These are phyloP conservation scores for Globisporangium alternatum DNA, from an alignment of 352 stramenopile species.

Conservation along the genomic window DNA sequence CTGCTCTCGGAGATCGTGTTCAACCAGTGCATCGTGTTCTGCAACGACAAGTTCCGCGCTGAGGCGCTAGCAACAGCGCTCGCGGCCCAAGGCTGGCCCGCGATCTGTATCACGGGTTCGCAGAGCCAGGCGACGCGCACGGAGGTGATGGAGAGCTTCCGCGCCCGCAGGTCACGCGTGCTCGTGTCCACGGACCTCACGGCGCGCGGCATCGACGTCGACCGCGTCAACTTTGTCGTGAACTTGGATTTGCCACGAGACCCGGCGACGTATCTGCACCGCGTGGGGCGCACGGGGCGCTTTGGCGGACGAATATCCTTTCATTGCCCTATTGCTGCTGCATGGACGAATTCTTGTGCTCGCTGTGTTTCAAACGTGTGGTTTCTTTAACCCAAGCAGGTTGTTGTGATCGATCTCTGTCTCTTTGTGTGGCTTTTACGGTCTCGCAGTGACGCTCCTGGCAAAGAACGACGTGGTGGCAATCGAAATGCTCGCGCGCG, in stretches of 20 bases:
- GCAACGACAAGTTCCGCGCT: conserved; percentile 79
- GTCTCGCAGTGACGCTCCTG: conserved; percentile 69
- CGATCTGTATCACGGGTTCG: conserved; percentile 63
- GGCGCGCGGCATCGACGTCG: conserved; percentile 71
- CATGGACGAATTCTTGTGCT: conserved; percentile 1
- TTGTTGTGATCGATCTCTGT: not conserved
- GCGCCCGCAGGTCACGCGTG: conserved; percentile 45
- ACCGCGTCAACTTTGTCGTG: conserved; percentile 78
- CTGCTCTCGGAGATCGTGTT: conserved; percentile 71
- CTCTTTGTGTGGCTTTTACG: conserved; percentile 21
- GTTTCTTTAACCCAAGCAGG: conserved; percentile 17
- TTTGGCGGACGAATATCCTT: conserved; percentile 77
- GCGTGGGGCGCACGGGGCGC: conserved; percentile 66
- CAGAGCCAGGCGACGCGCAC: conserved; percentile 59
- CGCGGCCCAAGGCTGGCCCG: conserved; percentile 46
- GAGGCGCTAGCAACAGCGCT: conserved; percentile 61
- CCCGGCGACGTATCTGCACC: conserved; percentile 76
- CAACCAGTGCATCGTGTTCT: conserved; percentile 82
- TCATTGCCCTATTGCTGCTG: conserved; percentile 6
- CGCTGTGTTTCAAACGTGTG: not conserved
- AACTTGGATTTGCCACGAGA: conserved; percentile 74
- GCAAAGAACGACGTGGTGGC: conserved; percentile 41
- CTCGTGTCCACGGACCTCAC: conserved; percentile 79
- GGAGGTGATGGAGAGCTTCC: conserved; percentile 62
- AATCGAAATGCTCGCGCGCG: conserved; percentile 50